Base-by-base conservation (phyloP, 75 land plant genomes). In the Pinus taeda region DNA sequence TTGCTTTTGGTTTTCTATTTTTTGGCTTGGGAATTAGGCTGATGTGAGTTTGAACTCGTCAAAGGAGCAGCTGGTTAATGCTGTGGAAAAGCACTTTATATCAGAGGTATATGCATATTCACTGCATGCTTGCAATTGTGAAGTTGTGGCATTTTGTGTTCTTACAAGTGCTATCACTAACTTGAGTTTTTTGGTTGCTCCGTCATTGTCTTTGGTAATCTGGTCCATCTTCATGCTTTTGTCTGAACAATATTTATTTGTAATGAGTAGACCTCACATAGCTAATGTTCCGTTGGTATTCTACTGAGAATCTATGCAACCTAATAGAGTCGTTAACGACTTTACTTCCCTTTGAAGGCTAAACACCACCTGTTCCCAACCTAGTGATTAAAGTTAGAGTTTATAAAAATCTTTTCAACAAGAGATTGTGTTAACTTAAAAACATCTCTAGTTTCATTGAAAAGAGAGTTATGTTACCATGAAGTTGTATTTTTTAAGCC, bases 31-130 rank as follows among this genome's bases (percentile, higher is more conserved):
- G 59, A 78, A 33, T 37, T 75, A 93, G 96, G 84, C 74, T 57
- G 84, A 78, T 53, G 74, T 84, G 45, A 79, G 79, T 65, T 86
- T 86, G 1, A 81, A 85, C 73, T 45, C 87, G 53, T 81, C 96
- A 2, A 91, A 88, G 84, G 88, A 91, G 57, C 91, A 93, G 66
- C 81, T 93, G 70, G 57, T 93, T 57, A 60, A 83, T 56, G 85
- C 75, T 5, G 92, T 93, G 24, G 85, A 83, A 37, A 87, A 77
- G 56, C 96, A 93, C 73, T 93, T 93, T 79, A 69, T 80, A 45
- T 79, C 92, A 62, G 88, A 85, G 93, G 95, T 93, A 72, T 60
- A 62, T 57, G 79, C 29, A 6, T 13, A 24, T 30, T 72, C 13
- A 3, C 74, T 36, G 45, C 71, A 67, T 17, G n/a, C 60, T 3